Percentiles rank a stretch among this genome's conserved stretches.
Evolutionary conservation across 768 basidiomycete species (phyloP).

Genomic region (Boletus subcaerulescens): DNA sequence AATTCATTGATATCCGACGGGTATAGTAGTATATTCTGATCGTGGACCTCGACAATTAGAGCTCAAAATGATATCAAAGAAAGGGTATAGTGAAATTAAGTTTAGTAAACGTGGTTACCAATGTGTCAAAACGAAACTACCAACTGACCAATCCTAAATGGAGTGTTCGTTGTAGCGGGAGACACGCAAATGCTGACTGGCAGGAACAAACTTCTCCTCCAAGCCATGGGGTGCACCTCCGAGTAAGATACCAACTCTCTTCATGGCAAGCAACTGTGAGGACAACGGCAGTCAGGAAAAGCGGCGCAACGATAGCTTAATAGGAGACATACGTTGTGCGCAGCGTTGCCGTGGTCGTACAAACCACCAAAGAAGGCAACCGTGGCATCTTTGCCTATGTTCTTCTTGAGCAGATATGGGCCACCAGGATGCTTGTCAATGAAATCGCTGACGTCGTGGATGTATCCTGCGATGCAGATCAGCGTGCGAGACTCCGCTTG

Average conservation of each 20-base stretch:
- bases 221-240: constrained; percentile 8
- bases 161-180: neutral
- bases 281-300: neutral
- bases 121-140: no score
- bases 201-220: constrained; percentile 3
- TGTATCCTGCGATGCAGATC: constrained; percentile 85
- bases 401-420: constrained; percentile 70
- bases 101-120: no score
- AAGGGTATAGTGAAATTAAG: no score
- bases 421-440: constrained; percentile 89
- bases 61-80: no score
- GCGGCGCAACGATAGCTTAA: neutral
- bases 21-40: no score
- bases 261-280: constrained; percentile 7
- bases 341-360: constrained; percentile 79
- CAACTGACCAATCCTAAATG: neutral
- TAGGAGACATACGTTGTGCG: constrained; percentile 61
- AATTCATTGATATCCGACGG: no score
- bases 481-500: constrained; percentile 74
- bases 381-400: constrained; percentile 86
- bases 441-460: constrained; percentile 80
- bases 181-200: constrained; percentile 6
- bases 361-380: constrained; percentile 90
- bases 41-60: no score
- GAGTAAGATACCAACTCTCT: constrained; percentile 8